Conservation (phyloP, 192 early-diverging fungal species). For the Mortierella antarctica region DNA sequence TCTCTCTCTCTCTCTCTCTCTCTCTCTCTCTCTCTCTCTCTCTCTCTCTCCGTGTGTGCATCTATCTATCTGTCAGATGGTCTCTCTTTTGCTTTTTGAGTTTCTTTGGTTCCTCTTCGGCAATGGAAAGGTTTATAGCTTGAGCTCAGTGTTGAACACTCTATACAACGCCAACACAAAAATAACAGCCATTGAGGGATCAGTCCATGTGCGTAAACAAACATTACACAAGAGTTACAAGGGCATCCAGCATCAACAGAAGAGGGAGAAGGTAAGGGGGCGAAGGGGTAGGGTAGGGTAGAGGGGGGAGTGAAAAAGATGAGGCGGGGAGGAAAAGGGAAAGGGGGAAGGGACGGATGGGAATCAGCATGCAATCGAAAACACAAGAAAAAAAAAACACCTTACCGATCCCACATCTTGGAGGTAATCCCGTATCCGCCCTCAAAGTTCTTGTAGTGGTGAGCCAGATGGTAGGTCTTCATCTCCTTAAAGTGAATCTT, state of each 20-base stretch:
- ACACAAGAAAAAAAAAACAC: not conserved
- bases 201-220: not conserved
- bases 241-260: not conserved
- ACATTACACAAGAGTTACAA: not conserved
- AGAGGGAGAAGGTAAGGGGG: not conserved
- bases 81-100: too few species aligned
- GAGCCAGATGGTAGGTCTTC: conserved; percentile 95
- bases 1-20: too few species aligned
- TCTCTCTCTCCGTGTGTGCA: too few species aligned
- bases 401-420: conserved; percentile 84
- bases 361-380: not conserved
- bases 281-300: not conserved
- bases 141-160: conserved; percentile 41
- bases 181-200: not conserved
- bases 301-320: not conserved
- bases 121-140: conserved; percentile 4
- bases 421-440: conserved; percentile 91
- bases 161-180: conserved; percentile 1
- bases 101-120: too few species aligned
- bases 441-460: conserved; percentile 94
- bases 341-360: not conserved
- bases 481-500: conserved; percentile 81
- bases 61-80: too few species aligned
- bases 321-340: not conserved
- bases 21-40: too few species aligned